Conservation (phyloP, 2,329 filamentous ascomycete genomes). For the Fusarium devonianum region DNA sequence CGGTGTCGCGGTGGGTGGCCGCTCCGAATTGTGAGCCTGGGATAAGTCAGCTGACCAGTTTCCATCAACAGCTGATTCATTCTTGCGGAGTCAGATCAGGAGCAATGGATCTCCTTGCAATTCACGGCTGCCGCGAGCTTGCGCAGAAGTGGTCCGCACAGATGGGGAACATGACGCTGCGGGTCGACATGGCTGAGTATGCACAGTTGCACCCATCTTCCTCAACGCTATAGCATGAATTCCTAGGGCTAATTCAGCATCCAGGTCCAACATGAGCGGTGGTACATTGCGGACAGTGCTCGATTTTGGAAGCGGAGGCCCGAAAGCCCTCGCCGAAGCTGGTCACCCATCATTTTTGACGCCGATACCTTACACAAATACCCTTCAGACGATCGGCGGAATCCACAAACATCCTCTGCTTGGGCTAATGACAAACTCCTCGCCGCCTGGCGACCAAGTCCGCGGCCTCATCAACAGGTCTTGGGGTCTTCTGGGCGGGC, state of each 20-base stretch:
- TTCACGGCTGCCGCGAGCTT: neutral
- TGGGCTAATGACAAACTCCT: neutral
- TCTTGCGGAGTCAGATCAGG: neutral
- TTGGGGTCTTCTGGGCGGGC: neutral
- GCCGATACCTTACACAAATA: neutral
- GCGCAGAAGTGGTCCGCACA: neutral
- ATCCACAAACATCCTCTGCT: neutral
- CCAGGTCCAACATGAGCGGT: neutral
- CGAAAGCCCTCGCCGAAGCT: neutral
- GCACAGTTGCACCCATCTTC: no score
- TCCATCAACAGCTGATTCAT: neutral
- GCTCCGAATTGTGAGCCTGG: neutral
- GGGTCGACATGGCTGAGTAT: neutral
- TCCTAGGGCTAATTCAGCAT: no score
- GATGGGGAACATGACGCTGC: neutral
- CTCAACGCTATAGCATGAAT: no score
- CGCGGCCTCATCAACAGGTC: neutral
- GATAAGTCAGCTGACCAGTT: neutral
- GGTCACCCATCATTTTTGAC: neutral
- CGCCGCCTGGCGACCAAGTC: neutral
- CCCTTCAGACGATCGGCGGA: neutral
- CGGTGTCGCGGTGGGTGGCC: neutral
- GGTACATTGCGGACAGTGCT: neutral
- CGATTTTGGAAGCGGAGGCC: neutral
- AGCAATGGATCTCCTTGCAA: slow-evolving; percentile 1